Percentiles rank a stretch among this genome's conserved stretches.
phyloP scores from a whole-genome alignment of 805 yeast species.

The Candida ortonii region DNA sequence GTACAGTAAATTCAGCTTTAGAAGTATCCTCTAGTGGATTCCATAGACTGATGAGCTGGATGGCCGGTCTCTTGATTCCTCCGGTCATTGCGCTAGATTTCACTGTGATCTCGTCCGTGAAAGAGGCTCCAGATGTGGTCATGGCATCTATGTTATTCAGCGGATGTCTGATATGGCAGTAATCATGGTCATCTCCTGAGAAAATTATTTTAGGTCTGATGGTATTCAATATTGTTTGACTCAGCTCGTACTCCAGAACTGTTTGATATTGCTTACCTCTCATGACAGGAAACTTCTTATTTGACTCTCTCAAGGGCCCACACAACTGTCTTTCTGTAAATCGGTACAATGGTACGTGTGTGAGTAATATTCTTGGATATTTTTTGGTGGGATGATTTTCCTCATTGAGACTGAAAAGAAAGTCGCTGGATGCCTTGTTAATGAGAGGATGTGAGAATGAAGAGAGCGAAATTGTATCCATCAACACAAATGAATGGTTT shows the following conservation, averaged over 20 bases:
- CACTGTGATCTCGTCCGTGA: slow-evolving; percentile 66
- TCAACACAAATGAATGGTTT: slow-evolving; percentile 67
- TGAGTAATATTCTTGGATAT: slow-evolving; percentile 66
- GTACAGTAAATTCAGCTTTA: slow-evolving; percentile 3
- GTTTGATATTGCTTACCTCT: slow-evolving; percentile 89
- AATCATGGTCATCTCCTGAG: slow-evolving; percentile 96
- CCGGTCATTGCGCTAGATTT: slow-evolving; percentile 92
- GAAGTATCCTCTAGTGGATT: slow-evolving; percentile 22
- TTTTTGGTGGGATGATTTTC: slow-evolving; percentile 21
- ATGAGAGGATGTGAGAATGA: slow-evolving; percentile 47
- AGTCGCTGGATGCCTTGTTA: slow-evolving; percentile 46
- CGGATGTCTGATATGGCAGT: slow-evolving; percentile 71
- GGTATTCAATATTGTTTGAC: slow-evolving; percentile 53
- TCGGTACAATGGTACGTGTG: slow-evolving; percentile 87
- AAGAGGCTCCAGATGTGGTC: slow-evolving; percentile 9
- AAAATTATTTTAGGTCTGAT: slow-evolving; percentile 70
- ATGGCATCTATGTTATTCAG: slow-evolving; percentile 12
- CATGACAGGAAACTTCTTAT: slow-evolving; percentile 59
- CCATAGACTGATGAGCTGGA: slow-evolving; percentile 71
- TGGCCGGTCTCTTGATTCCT: slow-evolving; percentile 83
- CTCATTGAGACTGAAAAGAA: slow-evolving; percentile 42
- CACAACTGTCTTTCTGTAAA: slow-evolving; percentile 57
- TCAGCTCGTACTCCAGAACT: slow-evolving; percentile 57
- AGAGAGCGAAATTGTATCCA: slow-evolving; percentile 80
- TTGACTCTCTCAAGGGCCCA: slow-evolving; percentile 74